These are phyloP conservation scores for Garcia nutans DNA, from an alignment of 345 rosid genomes.

Conservation along the genomic window DNA sequence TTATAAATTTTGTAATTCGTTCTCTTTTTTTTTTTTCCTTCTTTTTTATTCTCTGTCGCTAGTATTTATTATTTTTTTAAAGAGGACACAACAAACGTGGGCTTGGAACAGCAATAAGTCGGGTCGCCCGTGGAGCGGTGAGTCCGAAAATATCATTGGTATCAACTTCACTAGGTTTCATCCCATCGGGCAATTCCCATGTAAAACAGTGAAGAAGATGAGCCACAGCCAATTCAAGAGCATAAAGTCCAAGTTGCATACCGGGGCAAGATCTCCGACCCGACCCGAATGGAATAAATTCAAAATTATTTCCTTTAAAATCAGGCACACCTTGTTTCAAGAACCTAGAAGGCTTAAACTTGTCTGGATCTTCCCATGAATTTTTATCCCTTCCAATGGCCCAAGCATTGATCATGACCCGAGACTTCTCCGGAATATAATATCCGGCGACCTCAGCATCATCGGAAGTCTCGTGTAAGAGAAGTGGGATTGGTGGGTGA, in stretches of 20 bases:
- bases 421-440: conserved; percentile 57
- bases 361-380: conserved; percentile 74
- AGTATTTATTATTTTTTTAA: not conserved
- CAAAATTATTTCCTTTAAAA: conserved; percentile 72
- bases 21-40: not conserved
- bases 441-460: conserved; percentile 61
- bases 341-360: conserved; percentile 73
- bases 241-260: conserved; percentile 87
- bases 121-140: conserved; percentile 75
- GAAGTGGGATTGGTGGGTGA: conserved; percentile 95
- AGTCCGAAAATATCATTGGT: conserved; percentile 83
- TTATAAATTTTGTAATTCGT: not conserved
- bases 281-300: conserved; percentile 88
- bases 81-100: conserved; percentile 52
- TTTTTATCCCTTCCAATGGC: conserved; percentile 74
- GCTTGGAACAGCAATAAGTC: conserved; percentile 62
- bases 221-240: conserved; percentile 67
- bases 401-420: conserved; percentile 73
- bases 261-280: conserved; percentile 94
- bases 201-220: conserved; percentile 68
- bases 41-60: too few relatives aligned
- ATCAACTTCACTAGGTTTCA: conserved; percentile 81
- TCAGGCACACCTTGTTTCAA: conserved; percentile 59
- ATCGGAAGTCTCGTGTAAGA: conserved; percentile 83
- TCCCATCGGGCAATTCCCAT: conserved; percentile 87